Evolutionary conservation across 345 rosid species (phyloP).

Genomic region (Citrus australasica): DNA sequence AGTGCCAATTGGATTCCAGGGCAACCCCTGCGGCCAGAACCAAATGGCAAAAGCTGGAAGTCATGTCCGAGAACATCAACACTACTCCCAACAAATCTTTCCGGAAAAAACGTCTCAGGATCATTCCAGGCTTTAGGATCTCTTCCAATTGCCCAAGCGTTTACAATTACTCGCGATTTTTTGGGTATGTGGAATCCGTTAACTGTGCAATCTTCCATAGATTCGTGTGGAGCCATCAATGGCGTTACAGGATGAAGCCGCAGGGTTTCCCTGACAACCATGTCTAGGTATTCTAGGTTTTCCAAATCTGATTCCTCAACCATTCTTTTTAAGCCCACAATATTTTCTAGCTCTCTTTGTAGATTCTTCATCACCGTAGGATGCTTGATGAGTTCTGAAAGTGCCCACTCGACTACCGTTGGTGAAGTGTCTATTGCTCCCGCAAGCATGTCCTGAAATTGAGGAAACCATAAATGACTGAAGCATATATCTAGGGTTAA

Average conservation of each 20-base stretch:
- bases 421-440: slow-evolving; percentile 32
- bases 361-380: slow-evolving; percentile 31
- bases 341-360: slow-evolving; percentile 33
- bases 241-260: slow-evolving; percentile 48
- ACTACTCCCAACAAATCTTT: slow-evolving; percentile 30
- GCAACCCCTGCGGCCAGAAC: slow-evolving; percentile 42
- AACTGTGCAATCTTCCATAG: slow-evolving; percentile 28
- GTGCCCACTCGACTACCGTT: slow-evolving; percentile 30
- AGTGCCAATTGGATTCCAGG: slow-evolving; percentile 42
- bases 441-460: too few species aligned
- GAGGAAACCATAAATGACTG: too few species aligned
- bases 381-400: slow-evolving; percentile 32
- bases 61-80: slow-evolving; percentile 33
- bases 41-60: slow-evolving; percentile 49
- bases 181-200: slow-evolving; percentile 32
- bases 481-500: too few species aligned
- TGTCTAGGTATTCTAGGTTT: slow-evolving; percentile 28
- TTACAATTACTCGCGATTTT: slow-evolving; percentile 30
- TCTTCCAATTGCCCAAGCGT: slow-evolving; percentile 41
- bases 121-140: slow-evolving; percentile 33
- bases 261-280: slow-evolving; percentile 44
- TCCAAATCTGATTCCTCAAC: slow-evolving; percentile 47
- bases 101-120: slow-evolving; percentile 35
- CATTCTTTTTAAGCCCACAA: slow-evolving; percentile 34
- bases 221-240: slow-evolving; percentile 28